These are phyloP conservation scores for Yamadazyma nakazawae DNA, from an alignment of 805 yeast species.

Conservation along the genomic window DNA sequence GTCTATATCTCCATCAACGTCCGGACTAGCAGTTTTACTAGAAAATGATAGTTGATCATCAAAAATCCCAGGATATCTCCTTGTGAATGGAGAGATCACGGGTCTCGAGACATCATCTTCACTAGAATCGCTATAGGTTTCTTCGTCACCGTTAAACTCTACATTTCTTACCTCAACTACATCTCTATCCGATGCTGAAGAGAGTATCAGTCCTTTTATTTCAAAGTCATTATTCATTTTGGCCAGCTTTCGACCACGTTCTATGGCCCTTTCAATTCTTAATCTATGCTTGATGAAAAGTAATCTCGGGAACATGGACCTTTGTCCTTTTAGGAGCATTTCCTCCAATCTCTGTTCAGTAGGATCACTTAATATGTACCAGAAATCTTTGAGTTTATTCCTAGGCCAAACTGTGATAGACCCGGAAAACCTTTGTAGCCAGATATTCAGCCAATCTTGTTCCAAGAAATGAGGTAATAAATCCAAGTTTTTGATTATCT, in stretches of 20 bases:
- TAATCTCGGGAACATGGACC: constrained; percentile 62
- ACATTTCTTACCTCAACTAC: constrained; percentile 1
- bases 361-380: constrained; percentile 67
- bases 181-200: constrained; percentile 9
- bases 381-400: constrained; percentile 54
- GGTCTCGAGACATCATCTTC: constrained; percentile 10
- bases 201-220: constrained; percentile 5
- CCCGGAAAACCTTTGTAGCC: constrained; percentile 73
- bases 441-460: constrained; percentile 78
- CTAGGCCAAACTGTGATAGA: constrained; percentile 77
- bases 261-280: constrained; percentile 62
- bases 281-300: constrained; percentile 63
- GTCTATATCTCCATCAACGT: constrained; percentile 1
- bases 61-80: background rate
- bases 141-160: constrained; percentile 8
- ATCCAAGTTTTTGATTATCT: constrained; percentile 61
- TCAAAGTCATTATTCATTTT: constrained; percentile 13
- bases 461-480: constrained; percentile 64
- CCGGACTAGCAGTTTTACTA: constrained; percentile 15
- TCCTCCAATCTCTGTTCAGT: constrained; percentile 51
- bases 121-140: constrained; percentile 14
- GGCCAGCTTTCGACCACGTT: constrained; percentile 41
- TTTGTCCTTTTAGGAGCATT: constrained; percentile 61
- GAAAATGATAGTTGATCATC: constrained; percentile 7
- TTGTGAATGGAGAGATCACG: constrained; percentile 9